Percentiles rank a stretch among this genome's conserved stretches.
Conservation (phyloP, 2,329 filamentous ascomycete species). For the Macrophomina tecta region DNA sequence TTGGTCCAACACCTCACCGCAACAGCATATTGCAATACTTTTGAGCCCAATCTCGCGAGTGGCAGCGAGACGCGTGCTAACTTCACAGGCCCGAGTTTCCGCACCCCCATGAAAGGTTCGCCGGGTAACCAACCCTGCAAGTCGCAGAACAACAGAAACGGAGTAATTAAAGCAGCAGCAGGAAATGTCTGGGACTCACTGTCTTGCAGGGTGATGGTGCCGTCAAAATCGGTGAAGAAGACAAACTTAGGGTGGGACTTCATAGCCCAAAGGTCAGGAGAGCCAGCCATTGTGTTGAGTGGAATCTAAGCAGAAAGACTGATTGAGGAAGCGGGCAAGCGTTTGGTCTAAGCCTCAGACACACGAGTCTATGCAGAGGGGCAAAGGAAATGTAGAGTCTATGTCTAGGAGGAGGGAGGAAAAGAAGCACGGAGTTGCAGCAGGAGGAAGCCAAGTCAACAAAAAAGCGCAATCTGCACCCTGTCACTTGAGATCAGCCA, state of each 20-base stretch:
- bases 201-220: conserved; percentile 83
- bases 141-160: neutral
- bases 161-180: neutral
- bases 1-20: no score
- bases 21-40: no score
- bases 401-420: neutral
- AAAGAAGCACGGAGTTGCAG: neutral
- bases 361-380: neutral
- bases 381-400: neutral
- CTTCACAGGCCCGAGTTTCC: no score
- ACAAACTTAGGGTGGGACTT: conserved; percentile 79
- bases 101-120: no score
- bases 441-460: conserved; percentile 5
- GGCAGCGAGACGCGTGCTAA: no score
- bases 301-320: conserved; percentile 4
- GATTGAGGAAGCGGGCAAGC: conserved; percentile 9
- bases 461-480: conserved; percentile 16
- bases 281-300: conserved; percentile 34
- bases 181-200: conserved; percentile 52
- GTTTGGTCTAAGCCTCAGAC: neutral
- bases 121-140: neutral
- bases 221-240: conserved; percentile 99
- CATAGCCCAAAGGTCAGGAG: conserved; percentile 52
- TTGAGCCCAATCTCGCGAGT: no score
- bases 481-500: neutral